Base-by-base conservation (phyloP, 1,284 basidiomycete species). In the Cystobasidium sp. region DNA sequence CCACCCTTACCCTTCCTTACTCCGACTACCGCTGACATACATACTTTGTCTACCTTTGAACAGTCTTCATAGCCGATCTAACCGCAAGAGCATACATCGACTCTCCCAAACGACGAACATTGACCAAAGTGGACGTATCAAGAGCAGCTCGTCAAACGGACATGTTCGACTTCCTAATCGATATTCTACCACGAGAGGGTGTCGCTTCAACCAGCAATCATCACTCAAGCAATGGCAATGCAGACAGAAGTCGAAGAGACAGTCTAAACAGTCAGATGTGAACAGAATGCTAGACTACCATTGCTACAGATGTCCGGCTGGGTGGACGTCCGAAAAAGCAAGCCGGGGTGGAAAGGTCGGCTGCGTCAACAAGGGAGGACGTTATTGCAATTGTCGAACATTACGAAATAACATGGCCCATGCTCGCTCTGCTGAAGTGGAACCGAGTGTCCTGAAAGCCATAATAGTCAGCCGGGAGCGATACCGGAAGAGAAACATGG, bases 31-130 rank as follows among this genome's bases (percentile, higher is more conserved):
- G 31, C 16, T 14, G 12, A n/a, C 14, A 56, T 6, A 31, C 31
- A 31, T 31, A 22, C 41, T 51, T 10, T 53, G 24, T 43, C 22
- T 41, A 24, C 49, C 39, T 51, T 61, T 73, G 2, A 73, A 1
- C 79, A 97, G 94, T 96, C 78, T 96, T 97, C 83, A 96, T 97
- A 75, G 88, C 93, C 52, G 94, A 97, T 84, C 90, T 97, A 71
- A 97, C 94, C 0, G 91, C 92, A 1, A 88, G 94, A 51, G 93
- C 94, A 0, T 97, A 93, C 86, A 91, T 96, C 76, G 92, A 96
- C 83, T 90, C 92, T 20, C 91, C 94, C 83, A 94, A 94, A 82
- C 89, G 94, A 20, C 89, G 94, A 20, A 97, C 94, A 1, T 86
- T 97, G 46, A 93, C 93, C 22, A 89, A 93, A 66, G 88, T 91